Base-by-base conservation (phyloP, 192 early-diverging fungal species). In the Podila epigama region DNA sequence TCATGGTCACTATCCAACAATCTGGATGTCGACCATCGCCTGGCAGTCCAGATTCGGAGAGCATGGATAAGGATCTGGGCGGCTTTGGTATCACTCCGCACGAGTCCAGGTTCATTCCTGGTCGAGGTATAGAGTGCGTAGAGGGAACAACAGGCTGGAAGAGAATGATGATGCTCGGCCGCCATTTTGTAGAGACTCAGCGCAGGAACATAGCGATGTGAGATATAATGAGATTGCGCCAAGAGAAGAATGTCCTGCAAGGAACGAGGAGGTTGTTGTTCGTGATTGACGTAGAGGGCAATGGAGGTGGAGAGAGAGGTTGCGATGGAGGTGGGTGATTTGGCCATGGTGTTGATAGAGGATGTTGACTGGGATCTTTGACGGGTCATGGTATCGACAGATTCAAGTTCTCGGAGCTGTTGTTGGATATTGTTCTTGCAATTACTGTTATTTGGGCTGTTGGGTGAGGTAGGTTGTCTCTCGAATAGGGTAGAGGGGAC, bases 221-320 rank as follows among this genome's bases (percentile, higher is more conserved):
- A 77, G 44, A 77, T 77, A 22, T 77, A 77, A 29, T 77, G 66
- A 8, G 73, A 77, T 33, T 77, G 73, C 10, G 73, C 73, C 4
- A 68, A 48, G 48, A 77, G 73, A 22, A 77, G 66, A 28, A 77
- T 77, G 27, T 77, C 73, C 39, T 77, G 73, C 1, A 77, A 55
- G 1, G 73, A 52, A 37, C 60, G 68, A 15, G 70, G 70, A 27
- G 66, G 73, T 29, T 64, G 42, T n/a, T n/a, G n/a, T n/a, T n/a
- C n/a, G 32, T 60, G 73, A 4, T 48, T 34, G 31, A 68, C 66
- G 40, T 68, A 63, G 13, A 68, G 39, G 0, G 66, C 61, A 3
- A 60, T 61, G 0, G 73, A 64, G 29, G 66, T 58, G 10, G 65
- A 62, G 44, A 75, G 55, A 3, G 65, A 75, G 9, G 65, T 20